phyloP scores from a whole-genome alignment of 2,329 filamentous ascomycete genomes.

The Grosmannia penicillata region DNA sequence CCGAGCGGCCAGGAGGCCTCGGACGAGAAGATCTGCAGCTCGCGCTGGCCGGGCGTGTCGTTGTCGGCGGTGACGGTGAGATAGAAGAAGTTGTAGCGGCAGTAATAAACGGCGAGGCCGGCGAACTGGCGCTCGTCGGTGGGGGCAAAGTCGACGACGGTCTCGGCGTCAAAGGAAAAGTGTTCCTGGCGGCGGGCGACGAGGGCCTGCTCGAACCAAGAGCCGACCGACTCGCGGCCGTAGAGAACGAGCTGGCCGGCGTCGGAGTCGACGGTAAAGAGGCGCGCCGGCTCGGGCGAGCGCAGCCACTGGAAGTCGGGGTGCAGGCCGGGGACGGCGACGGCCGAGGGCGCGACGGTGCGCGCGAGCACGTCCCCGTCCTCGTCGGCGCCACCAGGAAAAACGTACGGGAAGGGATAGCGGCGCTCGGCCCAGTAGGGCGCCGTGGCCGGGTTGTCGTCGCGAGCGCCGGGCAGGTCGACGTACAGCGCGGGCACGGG shows the following conservation, averaged over 20 bases:
- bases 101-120: constrained; percentile 47
- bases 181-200: constrained; percentile 40
- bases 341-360: constrained; percentile 22
- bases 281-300: constrained; percentile 38
- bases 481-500: constrained; percentile 38
- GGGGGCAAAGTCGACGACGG: constrained; percentile 60
- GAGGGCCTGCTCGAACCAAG: constrained; percentile 43
- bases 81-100: constrained; percentile 51
- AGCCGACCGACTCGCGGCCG: constrained; percentile 38
- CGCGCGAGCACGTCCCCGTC: constrained; percentile 27
- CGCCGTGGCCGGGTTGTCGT: constrained; percentile 12
- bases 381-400: constrained; percentile 10
- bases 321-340: constrained; percentile 18
- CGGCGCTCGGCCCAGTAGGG: constrained; percentile 32
- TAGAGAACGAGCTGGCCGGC: constrained; percentile 25
- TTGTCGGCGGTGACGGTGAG: constrained; percentile 41
- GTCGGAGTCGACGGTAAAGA: constrained; percentile 25
- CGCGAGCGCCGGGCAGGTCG: constrained; percentile 33
- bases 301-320: constrained; percentile 43
- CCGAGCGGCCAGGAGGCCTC: constrained; percentile 41
- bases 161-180: constrained; percentile 77
- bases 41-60: constrained; percentile 31
- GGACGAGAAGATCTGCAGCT: constrained; percentile 41
- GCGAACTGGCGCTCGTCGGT: constrained; percentile 45
- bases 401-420: constrained; percentile 38